A percentile compares a stretch with the other conserved stretches of the same genome.
These are phyloP conservation scores for Globisporangium irregulare DNA, from an alignment of 352 stramenopile genomes.

Conservation along the genomic window DNA sequence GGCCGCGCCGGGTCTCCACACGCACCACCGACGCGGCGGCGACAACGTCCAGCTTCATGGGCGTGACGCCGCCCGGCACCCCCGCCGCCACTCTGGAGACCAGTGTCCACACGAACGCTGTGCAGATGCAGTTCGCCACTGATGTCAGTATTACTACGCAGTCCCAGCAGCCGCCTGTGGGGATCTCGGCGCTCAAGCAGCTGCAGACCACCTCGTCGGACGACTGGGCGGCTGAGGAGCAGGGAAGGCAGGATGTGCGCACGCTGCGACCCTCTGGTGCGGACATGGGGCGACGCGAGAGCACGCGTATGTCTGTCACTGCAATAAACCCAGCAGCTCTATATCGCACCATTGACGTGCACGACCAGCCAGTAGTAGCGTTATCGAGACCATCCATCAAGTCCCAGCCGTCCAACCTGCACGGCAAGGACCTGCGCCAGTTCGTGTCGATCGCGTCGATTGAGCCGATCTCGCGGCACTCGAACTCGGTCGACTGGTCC, in stretches of 20 bases:
- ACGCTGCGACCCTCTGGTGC: background rate
- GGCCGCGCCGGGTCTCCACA: background rate
- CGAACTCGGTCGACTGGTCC: conserved; percentile 69
- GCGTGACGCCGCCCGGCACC: conserved; percentile 6
- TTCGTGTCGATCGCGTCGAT: conserved; percentile 57
- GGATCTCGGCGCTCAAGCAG: background rate
- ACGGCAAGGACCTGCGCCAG: conserved; percentile 61
- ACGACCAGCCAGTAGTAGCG: background rate
- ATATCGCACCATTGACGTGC: conserved; percentile 11
- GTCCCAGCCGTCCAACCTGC: conserved; percentile 30
- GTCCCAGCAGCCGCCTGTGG: background rate
- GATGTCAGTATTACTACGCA: background rate
- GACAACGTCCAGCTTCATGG: conserved; percentile 15
- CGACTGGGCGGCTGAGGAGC: conserved; percentile 15
- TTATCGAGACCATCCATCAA: background rate
- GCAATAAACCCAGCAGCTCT: background rate
- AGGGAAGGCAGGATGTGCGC: conserved; percentile 7
- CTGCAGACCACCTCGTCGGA: conserved; percentile 12
- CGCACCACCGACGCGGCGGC: background rate
- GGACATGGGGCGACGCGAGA: conserved; percentile 1
- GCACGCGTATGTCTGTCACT: background rate
- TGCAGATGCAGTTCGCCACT: conserved; percentile 2
- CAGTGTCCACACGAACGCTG: background rate
- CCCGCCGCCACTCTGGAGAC: background rate
- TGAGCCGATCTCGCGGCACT: conserved; percentile 32